Percentiles rank a stretch among this genome's conserved stretches.
phyloP scores from a whole-genome alignment of 495 filamentous ascomycete genomes.

The Trichoderma erinaceum region DNA sequence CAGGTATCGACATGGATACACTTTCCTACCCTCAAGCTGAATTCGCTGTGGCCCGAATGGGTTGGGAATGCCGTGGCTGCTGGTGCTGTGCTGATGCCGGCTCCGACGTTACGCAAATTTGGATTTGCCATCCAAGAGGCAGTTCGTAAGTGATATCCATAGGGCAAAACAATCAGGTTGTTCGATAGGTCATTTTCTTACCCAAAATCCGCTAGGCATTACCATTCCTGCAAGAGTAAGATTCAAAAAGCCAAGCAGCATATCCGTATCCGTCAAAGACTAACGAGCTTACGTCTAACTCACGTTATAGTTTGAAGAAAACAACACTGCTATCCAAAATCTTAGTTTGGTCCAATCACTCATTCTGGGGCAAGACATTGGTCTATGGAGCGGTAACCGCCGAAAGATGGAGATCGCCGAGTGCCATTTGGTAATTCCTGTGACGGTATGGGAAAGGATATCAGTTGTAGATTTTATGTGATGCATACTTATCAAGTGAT shows the following conservation, averaged over 20 bases:
- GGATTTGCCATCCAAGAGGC: slow-evolving; percentile 59
- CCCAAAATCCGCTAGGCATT: slow-evolving; percentile 21
- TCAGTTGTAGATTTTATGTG: not conserved
- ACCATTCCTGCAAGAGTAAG: slow-evolving; percentile 39
- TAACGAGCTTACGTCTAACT: not conserved
- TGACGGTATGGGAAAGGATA: slow-evolving; percentile 34
- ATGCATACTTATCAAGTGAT: slow-evolving; percentile 23
- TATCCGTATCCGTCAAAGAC: not conserved
- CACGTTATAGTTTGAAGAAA: slow-evolving; percentile 44
- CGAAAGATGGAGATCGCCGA: slow-evolving; percentile 66
- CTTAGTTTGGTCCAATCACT: slow-evolving; percentile 51
- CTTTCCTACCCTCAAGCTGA: slow-evolving; percentile 47
- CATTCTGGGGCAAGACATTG: slow-evolving; percentile 50
- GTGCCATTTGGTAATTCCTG: slow-evolving; percentile 46
- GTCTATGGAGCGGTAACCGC: slow-evolving; percentile 61
- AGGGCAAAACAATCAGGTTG: not conserved
- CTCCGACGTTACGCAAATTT: slow-evolving; percentile 53
- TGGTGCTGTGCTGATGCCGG: slow-evolving; percentile 49
- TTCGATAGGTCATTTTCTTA: not conserved
- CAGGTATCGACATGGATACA: slow-evolving; percentile 53
- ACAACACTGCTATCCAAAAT: slow-evolving; percentile 50
- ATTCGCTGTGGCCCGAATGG: slow-evolving; percentile 49
- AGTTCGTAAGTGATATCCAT: slow-evolving; percentile 34
- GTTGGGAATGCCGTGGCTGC: slow-evolving; percentile 48
- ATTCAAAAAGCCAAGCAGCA: not conserved